These are phyloP conservation scores for Pseudogymnoascus sp. DNA, from an alignment of 2,329 filamentous ascomycete genomes.

Conservation along the genomic window DNA sequence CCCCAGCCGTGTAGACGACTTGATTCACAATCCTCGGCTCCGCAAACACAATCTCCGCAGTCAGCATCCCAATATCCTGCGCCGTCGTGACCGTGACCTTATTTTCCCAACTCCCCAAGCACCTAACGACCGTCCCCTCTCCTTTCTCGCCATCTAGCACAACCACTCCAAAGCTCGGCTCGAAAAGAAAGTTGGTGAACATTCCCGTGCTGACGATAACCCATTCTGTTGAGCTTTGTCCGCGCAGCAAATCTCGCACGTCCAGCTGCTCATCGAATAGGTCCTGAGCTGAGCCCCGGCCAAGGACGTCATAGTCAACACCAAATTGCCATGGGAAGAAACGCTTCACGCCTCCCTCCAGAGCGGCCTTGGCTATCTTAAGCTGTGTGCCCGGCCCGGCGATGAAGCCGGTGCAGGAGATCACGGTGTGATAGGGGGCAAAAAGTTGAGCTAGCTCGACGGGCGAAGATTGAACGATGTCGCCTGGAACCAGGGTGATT, in stretches of 20 bases:
- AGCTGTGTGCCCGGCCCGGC: conserved; percentile 47
- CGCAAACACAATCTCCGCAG: conserved; percentile 47
- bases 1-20: conserved; percentile 53
- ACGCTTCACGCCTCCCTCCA: conserved; percentile 41
- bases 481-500: conserved; percentile 20
- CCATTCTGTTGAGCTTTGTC: conserved; percentile 47
- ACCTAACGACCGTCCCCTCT: conserved; percentile 42
- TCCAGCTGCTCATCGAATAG: conserved; percentile 62
- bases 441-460: conserved; percentile 38
- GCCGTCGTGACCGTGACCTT: conserved; percentile 56
- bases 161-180: conserved; percentile 55
- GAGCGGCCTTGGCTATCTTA: conserved; percentile 49
- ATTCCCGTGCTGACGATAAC: conserved; percentile 61
- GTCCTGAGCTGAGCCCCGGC: conserved; percentile 50
- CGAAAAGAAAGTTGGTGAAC: conserved; percentile 65
- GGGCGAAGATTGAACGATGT: conserved; percentile 31
- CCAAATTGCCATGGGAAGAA: conserved; percentile 71
- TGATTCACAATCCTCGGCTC: conserved; percentile 28
- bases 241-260: conserved; percentile 46
- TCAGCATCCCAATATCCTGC: conserved; percentile 54
- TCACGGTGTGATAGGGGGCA: conserved; percentile 43
- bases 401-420: conserved; percentile 56
- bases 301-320: conserved; percentile 62
- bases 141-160: conserved; percentile 37
- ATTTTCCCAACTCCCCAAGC: conserved; percentile 55